Base-by-base conservation (phyloP, 345 rosid genomes). In the Eucalyptus caleyi region DNA sequence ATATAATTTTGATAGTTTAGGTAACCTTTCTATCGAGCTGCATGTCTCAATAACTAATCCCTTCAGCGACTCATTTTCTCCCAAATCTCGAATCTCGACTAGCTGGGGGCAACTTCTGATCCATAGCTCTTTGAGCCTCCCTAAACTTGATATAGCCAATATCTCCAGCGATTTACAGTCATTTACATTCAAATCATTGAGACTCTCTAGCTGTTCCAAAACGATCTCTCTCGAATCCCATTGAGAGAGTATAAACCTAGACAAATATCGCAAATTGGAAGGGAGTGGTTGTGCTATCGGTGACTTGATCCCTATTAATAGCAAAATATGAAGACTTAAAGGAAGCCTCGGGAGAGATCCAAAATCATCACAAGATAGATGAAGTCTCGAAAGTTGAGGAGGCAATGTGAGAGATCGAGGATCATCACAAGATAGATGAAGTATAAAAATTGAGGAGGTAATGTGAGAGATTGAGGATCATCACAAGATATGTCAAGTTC, bases 241-340 rank as follows among this genome's bases (percentile, higher is more conserved):
- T 72, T 1, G 7, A 37, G 1, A 10, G 82, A 72, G 82, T 1
- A 0, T 0, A 9, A 72, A 72, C 45, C 0, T 6, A 11, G 45
- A 11, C 45, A 72, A 19, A 37, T 37, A 72, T 72, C 82, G 6
- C 9, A 72, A 72, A 19, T 72, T 24, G 24, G 2, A 37, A 6
- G 23, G 45, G 27, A 10, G 45, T 6, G 82, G 14, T 19, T 19
- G 82, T 10, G 11, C 45, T 40, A 19, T 72, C 8, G 8, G 27
- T 37, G 82, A 37, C 26, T 72, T 72, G 44, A 37, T 1, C 11
- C 26, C 44, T 3, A 5, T 2, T 72, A 72, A 18, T 37, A 1
- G 1, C 82, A 72, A 72, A 72, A 0, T 0, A 37, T 21, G 45
- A 72, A 72, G 26, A 72, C 82, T 3, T 37, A 72, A 21, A 72